phyloP scores from a whole-genome alignment of 2,329 filamentous ascomycete species.

The Graphilbum fragrans region DNA sequence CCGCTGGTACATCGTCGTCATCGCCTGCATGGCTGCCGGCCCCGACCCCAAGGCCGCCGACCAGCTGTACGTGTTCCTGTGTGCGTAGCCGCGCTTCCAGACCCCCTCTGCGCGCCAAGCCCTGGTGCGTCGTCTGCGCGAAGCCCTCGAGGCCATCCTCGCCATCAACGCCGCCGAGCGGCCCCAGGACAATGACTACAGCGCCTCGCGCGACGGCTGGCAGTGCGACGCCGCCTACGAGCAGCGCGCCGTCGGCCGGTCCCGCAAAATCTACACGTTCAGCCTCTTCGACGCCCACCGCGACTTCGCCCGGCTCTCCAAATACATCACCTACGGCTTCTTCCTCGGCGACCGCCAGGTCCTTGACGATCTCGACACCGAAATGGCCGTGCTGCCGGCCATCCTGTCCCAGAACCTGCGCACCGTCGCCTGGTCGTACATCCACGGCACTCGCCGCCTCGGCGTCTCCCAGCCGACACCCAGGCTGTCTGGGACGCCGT shows the following conservation, averaged over 20 bases:
- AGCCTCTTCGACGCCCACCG: conserved; percentile 23
- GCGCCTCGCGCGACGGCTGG: conserved; percentile 42
- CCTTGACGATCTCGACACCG: conserved; percentile 39
- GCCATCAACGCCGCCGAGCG: conserved; percentile 37
- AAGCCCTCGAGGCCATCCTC: conserved; percentile 46
- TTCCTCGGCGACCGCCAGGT: conserved; percentile 44
- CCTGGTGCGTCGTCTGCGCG: conserved; percentile 39
- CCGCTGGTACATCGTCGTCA: conserved; percentile 14
- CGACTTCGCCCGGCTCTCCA: conserved; percentile 35
- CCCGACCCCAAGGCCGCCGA: conserved; percentile 37
- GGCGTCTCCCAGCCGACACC: conserved; percentile 30
- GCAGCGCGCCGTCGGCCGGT: conserved; percentile 40
- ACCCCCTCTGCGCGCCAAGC: conserved; percentile 29
- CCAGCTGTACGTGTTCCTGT: conserved; percentile 44
- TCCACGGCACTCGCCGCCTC: conserved; percentile 33
- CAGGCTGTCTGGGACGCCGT: conserved; percentile 18
- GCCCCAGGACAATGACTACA: conserved; percentile 44
- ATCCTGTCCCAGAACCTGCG: conserved; percentile 47
- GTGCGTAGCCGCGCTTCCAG: conserved; percentile 30
- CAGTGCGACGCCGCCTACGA: conserved; percentile 42
- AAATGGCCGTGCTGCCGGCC: conserved; percentile 38
- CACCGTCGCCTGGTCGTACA: conserved; percentile 42
- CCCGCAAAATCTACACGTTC: conserved; percentile 39
- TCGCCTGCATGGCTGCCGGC: conserved; percentile 32
- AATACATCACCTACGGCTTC: conserved; percentile 45